phyloP scores from a whole-genome alignment of 768 basidiomycete species.

The Xerocomellus amylosporus region DNA sequence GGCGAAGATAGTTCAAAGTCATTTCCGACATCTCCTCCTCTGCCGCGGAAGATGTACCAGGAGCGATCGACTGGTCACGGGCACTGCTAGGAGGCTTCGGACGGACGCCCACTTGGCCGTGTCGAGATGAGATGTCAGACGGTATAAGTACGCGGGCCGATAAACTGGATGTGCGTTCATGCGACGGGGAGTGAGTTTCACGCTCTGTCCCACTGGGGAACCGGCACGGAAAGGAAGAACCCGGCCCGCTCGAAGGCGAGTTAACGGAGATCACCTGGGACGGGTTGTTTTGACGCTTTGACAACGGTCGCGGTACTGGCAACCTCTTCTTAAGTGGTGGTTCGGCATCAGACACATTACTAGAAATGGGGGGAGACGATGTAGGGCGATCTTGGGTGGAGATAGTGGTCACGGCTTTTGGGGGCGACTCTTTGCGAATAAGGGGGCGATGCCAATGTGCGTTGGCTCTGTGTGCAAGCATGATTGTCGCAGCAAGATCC shows the following conservation, averaged over 20 bases:
- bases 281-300: conserved; percentile 6
- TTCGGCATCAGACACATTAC: neutral
- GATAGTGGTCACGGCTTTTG: neutral
- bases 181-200: neutral
- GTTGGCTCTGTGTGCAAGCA: conserved; percentile 26
- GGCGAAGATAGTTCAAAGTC: conserved; percentile 29
- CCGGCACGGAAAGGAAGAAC: neutral
- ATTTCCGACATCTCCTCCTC: conserved; percentile 30
- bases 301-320: conserved; percentile 16
- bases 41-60: conserved; percentile 1
- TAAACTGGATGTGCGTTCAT: neutral
- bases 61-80: neutral
- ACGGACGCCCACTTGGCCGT: neutral
- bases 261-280: neutral
- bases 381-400: neutral
- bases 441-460: conserved; percentile 10
- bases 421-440: neutral
- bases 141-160: neutral
- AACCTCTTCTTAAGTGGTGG: conserved; percentile 11
- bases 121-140: neutral
- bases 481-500: conserved; percentile 30
- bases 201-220: conserved; percentile 1
- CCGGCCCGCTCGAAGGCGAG: neutral
- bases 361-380: neutral
- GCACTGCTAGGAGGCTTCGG: neutral